These are phyloP conservation scores for Beauveria australis DNA, from an alignment of 2,329 filamentous ascomycete species.

Conservation along the genomic window DNA sequence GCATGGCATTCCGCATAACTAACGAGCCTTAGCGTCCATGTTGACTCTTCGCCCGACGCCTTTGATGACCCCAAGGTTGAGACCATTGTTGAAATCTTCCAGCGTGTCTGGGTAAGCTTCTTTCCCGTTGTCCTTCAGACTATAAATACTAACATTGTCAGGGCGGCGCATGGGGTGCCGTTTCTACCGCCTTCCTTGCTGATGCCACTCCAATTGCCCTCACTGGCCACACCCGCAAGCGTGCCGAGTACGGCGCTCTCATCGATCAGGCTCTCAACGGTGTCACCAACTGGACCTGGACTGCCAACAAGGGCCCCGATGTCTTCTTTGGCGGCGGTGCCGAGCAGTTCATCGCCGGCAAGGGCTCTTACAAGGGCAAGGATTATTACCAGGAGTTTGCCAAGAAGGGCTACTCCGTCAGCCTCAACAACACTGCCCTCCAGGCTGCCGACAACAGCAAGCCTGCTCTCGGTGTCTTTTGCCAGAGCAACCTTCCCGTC, in stretches of 20 bases:
- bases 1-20: not conserved
- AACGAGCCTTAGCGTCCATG: slow-evolving; percentile 49
- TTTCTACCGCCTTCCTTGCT: slow-evolving; percentile 73
- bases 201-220: slow-evolving; percentile 77
- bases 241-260: slow-evolving; percentile 60
- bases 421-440: slow-evolving; percentile 67
- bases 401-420: slow-evolving; percentile 63
- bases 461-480: slow-evolving; percentile 71
- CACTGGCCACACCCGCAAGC: slow-evolving; percentile 62
- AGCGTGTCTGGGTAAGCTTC: slow-evolving; percentile 54
- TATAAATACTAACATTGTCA: slow-evolving; percentile 16
- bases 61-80: slow-evolving; percentile 85
- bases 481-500: slow-evolving; percentile 64
- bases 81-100: slow-evolving; percentile 71
- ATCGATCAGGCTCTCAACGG: slow-evolving; percentile 72
- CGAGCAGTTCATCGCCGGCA: slow-evolving; percentile 66
- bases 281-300: slow-evolving; percentile 75
- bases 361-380: slow-evolving; percentile 57
- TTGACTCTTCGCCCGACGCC: slow-evolving; percentile 61
- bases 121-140: not conserved
- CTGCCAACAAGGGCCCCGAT: slow-evolving; percentile 63
- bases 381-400: slow-evolving; percentile 75
- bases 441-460: slow-evolving; percentile 46
- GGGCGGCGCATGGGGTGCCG: slow-evolving; percentile 53
- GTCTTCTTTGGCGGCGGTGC: slow-evolving; percentile 78